phyloP scores from a whole-genome alignment of 2,329 filamentous ascomycete genomes.

The Alternaria postmessia region DNA sequence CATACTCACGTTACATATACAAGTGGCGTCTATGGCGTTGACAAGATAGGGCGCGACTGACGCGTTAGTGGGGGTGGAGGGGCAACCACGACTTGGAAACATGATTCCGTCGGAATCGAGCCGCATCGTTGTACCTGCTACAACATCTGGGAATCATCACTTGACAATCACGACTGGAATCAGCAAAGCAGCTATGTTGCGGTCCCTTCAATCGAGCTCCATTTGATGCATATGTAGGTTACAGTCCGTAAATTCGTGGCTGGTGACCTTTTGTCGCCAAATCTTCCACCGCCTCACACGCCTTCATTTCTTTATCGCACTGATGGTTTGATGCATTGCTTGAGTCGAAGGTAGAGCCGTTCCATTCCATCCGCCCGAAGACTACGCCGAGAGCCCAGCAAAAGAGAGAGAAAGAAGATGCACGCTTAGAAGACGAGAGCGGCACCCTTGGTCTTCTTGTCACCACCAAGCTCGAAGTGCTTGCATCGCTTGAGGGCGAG shows the following conservation, averaged over 20 bases:
- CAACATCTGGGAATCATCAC: conserved; percentile 1
- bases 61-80: conserved; percentile 38
- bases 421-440: conserved; percentile 96
- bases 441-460: conserved; percentile 99
- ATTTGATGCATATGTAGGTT: conserved; percentile 53
- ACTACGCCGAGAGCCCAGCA: conserved; percentile 52
- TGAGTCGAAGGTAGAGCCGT: conserved; percentile 48
- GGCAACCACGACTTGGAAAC: conserved; percentile 19
- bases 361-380: conserved; percentile 47
- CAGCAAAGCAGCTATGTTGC: conserved; percentile 13
- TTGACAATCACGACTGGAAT: conserved; percentile 3
- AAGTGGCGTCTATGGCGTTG: conserved; percentile 6
- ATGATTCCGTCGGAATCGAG: conserved; percentile 13
- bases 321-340: conserved; percentile 38
- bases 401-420: conserved; percentile 54
- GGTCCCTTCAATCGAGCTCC: conserved; percentile 49
- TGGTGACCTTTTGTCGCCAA: conserved; percentile 45
- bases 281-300: conserved; percentile 37
- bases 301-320: conserved; percentile 34
- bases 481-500: conserved; percentile 99
- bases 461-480: conserved; percentile 99
- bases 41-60: conserved; percentile 20
- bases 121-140: conserved; percentile 6
- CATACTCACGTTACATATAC: conserved; percentile 10
- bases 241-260: conserved; percentile 49